Conservation (phyloP, 306 rosid genomes). For the Cucurbita moschata region DNA sequence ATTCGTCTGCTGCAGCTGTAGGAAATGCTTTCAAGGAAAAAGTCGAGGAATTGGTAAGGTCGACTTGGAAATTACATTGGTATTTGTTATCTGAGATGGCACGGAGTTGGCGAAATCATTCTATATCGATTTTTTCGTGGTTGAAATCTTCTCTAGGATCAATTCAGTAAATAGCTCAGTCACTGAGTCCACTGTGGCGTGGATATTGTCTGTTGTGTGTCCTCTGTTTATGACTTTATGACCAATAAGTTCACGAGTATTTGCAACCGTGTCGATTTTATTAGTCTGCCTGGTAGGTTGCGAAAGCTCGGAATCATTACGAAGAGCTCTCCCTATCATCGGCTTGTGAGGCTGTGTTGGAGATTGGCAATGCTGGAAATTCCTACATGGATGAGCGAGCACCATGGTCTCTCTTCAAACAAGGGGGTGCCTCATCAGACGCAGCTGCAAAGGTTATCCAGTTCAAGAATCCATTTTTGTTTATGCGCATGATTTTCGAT, state of each 20-base stretch:
- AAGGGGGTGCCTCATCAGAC: conserved; percentile 62
- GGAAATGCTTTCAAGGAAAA: conserved; percentile 56
- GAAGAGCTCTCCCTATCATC: conserved; percentile 65
- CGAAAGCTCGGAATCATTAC: conserved; percentile 47
- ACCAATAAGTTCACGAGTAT: background rate
- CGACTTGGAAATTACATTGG: background rate
- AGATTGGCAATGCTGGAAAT: conserved; percentile 81
- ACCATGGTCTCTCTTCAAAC: conserved; percentile 91
- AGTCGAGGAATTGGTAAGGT: conserved; percentile 55
- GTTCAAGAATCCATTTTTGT: background rate
- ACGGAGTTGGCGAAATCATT: background rate
- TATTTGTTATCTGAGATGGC: background rate
- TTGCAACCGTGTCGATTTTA: background rate
- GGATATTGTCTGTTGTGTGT: background rate
- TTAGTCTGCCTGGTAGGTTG: conserved; percentile 36
- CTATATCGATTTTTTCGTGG: background rate
- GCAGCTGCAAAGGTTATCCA: conserved; percentile 65
- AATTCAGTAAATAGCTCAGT: background rate
- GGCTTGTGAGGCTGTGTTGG: conserved; percentile 83
- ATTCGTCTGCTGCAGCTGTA: conserved; percentile 59
- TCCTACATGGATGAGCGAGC: conserved; percentile 73
- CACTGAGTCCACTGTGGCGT: background rate
- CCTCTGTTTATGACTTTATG: background rate
- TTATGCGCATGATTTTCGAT: background rate
- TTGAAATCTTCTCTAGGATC: background rate